Evolutionary conservation across 2,329 filamentous ascomycete genomes (phyloP), one percentile per base, ranked within the genome.

Genomic region (Fusarium clavum): DNA sequence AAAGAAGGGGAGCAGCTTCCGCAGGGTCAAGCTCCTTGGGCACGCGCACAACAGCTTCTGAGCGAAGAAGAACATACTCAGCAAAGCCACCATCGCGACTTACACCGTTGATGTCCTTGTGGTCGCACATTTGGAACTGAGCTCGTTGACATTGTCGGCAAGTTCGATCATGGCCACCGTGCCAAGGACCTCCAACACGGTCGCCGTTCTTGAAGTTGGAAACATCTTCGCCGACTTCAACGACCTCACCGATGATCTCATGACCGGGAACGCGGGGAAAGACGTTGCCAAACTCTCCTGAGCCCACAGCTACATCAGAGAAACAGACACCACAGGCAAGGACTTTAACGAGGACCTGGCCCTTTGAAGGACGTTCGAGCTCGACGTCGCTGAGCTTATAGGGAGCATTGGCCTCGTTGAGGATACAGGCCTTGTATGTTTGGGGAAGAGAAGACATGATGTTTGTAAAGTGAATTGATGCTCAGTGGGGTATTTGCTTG

Each of bases 271-370:
- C 80, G 8, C 87, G 84, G 2, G 91, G 91, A 72, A 87, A 90
- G 22, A 84, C 73, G 45, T 87, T 83, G 13, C 87, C 87, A 45
- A 91, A 80, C 7, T 79, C 73, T 25, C 88, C 88, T 5, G 75
- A 48, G 52, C 84, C 81, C 2, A 86, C 78, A 56, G 77, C 79
- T 22, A 80, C 65, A 72, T 94, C 92, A 1, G 85, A 87, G 77
- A 89, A 90, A 78, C 92, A 94, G 51, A 94, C 86, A 45, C 92
- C 92, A 71, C 89, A 92, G 8, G 91, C 91, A 11, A 89, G 81
- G 5, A 93, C 86, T 77, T 93, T 93, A 78, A 93, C 84, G 27
- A 94, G 85, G 5, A 94, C 81, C 73, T 93, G 83, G 20, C 86
- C 85, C 0, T 82, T 76, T 9, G 83, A 79, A 2, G 91, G 90